Conservation (phyloP, 2,329 filamentous ascomycete species). For the Coleophoma cylindrospora region DNA sequence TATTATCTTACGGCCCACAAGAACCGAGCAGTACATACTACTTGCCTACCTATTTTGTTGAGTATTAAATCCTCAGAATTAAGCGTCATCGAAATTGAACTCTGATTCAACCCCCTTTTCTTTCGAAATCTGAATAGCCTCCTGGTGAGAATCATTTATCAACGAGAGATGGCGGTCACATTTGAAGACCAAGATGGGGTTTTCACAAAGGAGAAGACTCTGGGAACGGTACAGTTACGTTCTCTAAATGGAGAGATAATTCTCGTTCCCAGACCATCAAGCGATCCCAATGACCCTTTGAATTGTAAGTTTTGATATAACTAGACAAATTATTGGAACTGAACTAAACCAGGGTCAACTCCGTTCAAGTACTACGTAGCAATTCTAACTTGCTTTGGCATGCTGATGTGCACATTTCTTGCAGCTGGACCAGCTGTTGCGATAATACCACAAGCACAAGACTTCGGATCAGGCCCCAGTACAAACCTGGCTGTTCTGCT, state of each 20-base stretch:
- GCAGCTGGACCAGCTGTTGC: constrained; percentile 4
- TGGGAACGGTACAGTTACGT: constrained; percentile 12
- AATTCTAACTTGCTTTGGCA: constrained; percentile 6
- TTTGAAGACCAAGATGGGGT: background rate
- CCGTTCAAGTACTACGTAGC: constrained; percentile 9
- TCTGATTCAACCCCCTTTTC: background rate
- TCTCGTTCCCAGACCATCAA: constrained; percentile 24
- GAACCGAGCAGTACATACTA: no score
- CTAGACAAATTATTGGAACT: background rate
- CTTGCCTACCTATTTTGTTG: no score
- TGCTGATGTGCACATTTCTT: constrained; percentile 11
- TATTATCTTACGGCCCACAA: no score
- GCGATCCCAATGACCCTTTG: constrained; percentile 30
- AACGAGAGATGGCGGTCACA: constrained; percentile 2
- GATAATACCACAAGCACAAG: constrained; percentile 9
- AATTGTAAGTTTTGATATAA: constrained; percentile 23
- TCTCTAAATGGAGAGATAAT: constrained; percentile 17
- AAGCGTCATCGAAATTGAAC: background rate
- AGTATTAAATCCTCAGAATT: background rate
- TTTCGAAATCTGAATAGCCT: background rate
- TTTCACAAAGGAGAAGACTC: constrained; percentile 4
- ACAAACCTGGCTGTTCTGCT: constrained; percentile 6
- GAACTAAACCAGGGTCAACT: constrained; percentile 1
- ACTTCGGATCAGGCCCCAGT: constrained; percentile 6
- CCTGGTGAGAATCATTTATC: constrained; percentile 5